Evolutionary conservation across 768 basidiomycete genomes (phyloP).

Genomic region (Hypholoma sublateritium): DNA sequence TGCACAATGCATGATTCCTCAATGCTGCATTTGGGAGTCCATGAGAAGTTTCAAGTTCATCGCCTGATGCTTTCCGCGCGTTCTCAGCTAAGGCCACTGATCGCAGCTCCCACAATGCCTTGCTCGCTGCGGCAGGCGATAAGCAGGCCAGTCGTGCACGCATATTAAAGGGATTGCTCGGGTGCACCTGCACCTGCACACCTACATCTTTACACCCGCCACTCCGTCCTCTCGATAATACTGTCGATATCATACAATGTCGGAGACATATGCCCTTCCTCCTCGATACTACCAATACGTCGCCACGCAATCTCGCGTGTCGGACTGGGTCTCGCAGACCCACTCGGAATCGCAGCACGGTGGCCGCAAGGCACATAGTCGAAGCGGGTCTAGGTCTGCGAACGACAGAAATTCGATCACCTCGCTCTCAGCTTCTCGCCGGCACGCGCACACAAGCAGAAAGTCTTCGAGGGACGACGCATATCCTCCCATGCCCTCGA

Average conservation of each 20-base stretch:
- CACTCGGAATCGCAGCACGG: background rate
- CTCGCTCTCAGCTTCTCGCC: background rate
- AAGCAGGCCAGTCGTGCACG: background rate
- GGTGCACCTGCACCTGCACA: background rate
- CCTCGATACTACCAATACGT: slow-evolving; percentile 8
- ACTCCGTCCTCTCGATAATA: background rate
- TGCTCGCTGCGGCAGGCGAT: background rate
- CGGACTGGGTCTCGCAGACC: slow-evolving; percentile 5
- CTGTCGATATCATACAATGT: background rate
- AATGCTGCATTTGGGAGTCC: background rate
- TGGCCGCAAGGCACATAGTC: background rate
- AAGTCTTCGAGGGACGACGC: background rate
- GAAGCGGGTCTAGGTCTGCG: background rate
- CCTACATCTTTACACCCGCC: background rate
- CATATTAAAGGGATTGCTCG: background rate
- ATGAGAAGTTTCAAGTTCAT: background rate
- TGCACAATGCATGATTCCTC: background rate
- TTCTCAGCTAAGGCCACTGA: background rate
- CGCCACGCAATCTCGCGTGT: slow-evolving; percentile 4
- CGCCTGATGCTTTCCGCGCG: background rate
- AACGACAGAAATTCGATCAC: background rate
- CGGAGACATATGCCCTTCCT: background rate
- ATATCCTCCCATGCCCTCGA: background rate
- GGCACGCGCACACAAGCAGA: background rate
- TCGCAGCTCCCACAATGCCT: background rate